Evolutionary conservation across 2,329 filamentous ascomycete species (phyloP).

Genomic region (Triangularia setosa): DNA sequence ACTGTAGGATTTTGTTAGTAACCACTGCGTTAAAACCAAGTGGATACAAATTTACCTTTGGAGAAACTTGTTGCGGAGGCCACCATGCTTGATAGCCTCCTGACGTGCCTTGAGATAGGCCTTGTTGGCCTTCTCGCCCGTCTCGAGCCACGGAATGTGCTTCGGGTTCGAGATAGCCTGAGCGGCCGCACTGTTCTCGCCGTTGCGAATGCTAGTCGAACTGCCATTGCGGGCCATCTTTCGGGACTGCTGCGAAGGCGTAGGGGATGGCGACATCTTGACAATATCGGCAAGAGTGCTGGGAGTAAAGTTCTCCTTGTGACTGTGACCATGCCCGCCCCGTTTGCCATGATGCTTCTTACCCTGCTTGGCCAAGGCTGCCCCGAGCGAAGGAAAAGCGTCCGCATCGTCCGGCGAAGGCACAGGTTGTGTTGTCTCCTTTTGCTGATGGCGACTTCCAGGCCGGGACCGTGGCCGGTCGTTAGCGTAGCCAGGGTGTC

Average conservation of each 20-base stretch:
- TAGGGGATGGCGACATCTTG: conserved; percentile 88
- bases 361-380: conserved; percentile 66
- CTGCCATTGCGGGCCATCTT: conserved; percentile 61
- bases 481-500: conserved; percentile 51
- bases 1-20: conserved; percentile 42
- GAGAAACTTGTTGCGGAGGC: conserved; percentile 92
- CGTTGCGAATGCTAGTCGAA: conserved; percentile 58
- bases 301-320: conserved; percentile 64
- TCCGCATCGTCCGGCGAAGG: conserved; percentile 89
- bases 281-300: conserved; percentile 90
- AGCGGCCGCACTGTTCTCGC: conserved; percentile 76
- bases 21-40: not conserved
- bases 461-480: conserved; percentile 77
- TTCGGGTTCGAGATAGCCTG: conserved; percentile 83
- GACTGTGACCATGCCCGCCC: conserved; percentile 69
- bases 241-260: conserved; percentile 57
- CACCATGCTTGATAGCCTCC: conserved; percentile 96
- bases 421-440: conserved; percentile 60
- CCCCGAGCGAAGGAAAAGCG: conserved; percentile 86
- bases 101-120: conserved; percentile 91
- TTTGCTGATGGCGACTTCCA: conserved; percentile 71
- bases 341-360: conserved; percentile 95
- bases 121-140: conserved; percentile 84
- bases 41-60: conserved; percentile 63
- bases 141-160: conserved; percentile 95